These are phyloP conservation scores for Dendrobium nobile DNA, from an alignment of 106 monocot genomes.

Conservation along the genomic window DNA sequence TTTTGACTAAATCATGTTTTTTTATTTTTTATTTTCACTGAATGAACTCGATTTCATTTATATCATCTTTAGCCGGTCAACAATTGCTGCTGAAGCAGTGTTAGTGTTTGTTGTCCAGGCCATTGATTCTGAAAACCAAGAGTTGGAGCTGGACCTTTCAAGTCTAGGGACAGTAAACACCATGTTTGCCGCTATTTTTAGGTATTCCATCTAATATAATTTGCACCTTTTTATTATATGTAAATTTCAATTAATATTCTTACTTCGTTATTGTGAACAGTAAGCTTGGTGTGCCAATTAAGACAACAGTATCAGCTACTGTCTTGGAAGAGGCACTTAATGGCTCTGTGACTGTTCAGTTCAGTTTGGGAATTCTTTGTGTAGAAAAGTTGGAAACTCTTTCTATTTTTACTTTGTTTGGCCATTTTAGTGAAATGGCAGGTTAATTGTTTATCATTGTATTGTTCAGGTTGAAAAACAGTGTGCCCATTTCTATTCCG, in stretches of 20 bases:
- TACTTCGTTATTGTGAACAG: conserved; percentile 17
- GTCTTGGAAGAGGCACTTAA: conserved; percentile 93
- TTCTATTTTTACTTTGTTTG: not conserved
- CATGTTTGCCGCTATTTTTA: conserved; percentile 98
- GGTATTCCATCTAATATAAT: conserved; percentile 39
- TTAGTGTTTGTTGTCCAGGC: conserved; percentile 35
- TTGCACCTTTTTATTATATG: not conserved
- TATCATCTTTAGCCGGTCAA: not conserved
- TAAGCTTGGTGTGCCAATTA: conserved; percentile 97
- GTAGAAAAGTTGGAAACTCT: conserved; percentile 48
- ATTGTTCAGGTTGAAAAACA: conserved; percentile 86
- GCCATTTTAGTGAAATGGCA: not conserved
- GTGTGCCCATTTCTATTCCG: conserved; percentile 91
- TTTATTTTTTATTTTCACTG: not conserved
- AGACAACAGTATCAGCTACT: conserved; percentile 90
- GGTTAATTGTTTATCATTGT: conserved; percentile 5
- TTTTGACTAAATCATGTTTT: not conserved
- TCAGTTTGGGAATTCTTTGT: conserved; percentile 47
- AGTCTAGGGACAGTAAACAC: conserved; percentile 85
- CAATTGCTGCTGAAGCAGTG: not conserved
- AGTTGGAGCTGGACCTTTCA: conserved; percentile 95
- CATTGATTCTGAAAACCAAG: conserved; percentile 79
- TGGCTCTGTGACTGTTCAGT: conserved; percentile 50
- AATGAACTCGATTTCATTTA: not conserved
- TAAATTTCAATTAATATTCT: not conserved